Evolutionary conservation across 2,329 filamentous ascomycete species (phyloP).

Genomic region (Podosphaera leucotricha): DNA sequence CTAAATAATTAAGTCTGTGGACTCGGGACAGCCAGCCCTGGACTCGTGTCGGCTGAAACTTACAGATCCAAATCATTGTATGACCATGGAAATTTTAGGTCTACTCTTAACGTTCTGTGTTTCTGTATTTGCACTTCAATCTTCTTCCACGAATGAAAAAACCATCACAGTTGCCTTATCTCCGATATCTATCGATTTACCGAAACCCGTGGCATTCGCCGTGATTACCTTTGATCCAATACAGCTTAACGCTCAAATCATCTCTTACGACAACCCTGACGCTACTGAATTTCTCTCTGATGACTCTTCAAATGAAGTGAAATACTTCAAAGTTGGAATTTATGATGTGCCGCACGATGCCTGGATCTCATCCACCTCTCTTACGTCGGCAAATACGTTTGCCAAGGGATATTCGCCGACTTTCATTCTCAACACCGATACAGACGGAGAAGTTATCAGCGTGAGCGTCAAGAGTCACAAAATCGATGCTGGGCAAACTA

Average conservation of each 20-base stretch:
- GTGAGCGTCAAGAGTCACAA: constrained; percentile 29
- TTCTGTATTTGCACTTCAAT: neutral
- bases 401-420: constrained; percentile 35
- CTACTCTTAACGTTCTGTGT: neutral
- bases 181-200: constrained; percentile 12
- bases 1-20: too few species aligned
- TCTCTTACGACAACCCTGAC: constrained; percentile 33
- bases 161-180: neutral
- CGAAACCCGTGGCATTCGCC: constrained; percentile 28
- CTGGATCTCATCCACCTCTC: constrained; percentile 32
- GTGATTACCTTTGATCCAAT: constrained; percentile 30
- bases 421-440: constrained; percentile 28
- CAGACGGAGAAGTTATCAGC: constrained; percentile 23
- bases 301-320: constrained; percentile 5
- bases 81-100: neutral
- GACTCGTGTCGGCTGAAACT: too few species aligned
- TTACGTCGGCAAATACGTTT: constrained; percentile 32
- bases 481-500: constrained; percentile 39
- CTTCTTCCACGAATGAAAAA: neutral
- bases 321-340: constrained; percentile 31
- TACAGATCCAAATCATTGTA: neutral
- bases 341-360: constrained; percentile 23
- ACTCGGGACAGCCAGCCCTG: too few species aligned
- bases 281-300: constrained; percentile 15
- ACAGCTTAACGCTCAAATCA: constrained; percentile 22